Conservation (phyloP, 2,329 filamentous ascomycete genomes). For the Aspergillus caelatus region DNA sequence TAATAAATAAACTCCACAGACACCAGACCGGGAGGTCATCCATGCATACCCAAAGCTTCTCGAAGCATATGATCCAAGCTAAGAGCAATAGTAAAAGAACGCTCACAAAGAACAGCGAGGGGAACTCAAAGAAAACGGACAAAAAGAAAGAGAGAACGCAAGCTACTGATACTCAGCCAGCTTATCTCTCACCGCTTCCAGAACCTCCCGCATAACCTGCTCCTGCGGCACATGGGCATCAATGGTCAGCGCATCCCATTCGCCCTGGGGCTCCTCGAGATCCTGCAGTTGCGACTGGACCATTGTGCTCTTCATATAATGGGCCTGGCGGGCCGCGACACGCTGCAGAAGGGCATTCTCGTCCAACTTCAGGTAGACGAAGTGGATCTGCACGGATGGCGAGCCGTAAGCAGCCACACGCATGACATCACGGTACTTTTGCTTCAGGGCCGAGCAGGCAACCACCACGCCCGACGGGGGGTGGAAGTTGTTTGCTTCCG, state of each 20-base stretch:
- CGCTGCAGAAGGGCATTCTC: slow-evolving; percentile 75
- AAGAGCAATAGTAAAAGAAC: background rate
- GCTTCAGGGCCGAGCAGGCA: slow-evolving; percentile 94
- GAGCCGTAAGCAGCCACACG: slow-evolving; percentile 77
- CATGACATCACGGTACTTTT: slow-evolving; percentile 93
- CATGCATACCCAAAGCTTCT: slow-evolving; percentile 2
- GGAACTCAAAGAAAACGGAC: background rate
- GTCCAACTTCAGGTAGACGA: slow-evolving; percentile 83
- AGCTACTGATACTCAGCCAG: slow-evolving; percentile 49
- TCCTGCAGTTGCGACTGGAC: slow-evolving; percentile 87
- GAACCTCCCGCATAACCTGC: slow-evolving; percentile 62
- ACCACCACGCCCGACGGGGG: slow-evolving; percentile 79
- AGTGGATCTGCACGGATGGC: slow-evolving; percentile 77
- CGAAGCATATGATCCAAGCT: background rate
- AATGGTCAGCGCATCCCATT: slow-evolving; percentile 69
- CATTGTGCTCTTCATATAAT: slow-evolving; percentile 97
- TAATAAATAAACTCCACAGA: slow-evolving; percentile 7
- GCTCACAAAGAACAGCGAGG: background rate
- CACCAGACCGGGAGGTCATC: slow-evolving; percentile 7
- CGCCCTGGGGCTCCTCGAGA: slow-evolving; percentile 82
- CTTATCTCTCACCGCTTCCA: slow-evolving; percentile 59
- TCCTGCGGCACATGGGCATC: slow-evolving; percentile 60
- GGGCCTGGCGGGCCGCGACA: slow-evolving; percentile 73
- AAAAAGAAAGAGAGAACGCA: slow-evolving; percentile 1
- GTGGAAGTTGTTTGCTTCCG: slow-evolving; percentile 39